Evolutionary conservation across 1,284 basidiomycete genomes (phyloP).

Genomic region (Ustilago nuda): DNA sequence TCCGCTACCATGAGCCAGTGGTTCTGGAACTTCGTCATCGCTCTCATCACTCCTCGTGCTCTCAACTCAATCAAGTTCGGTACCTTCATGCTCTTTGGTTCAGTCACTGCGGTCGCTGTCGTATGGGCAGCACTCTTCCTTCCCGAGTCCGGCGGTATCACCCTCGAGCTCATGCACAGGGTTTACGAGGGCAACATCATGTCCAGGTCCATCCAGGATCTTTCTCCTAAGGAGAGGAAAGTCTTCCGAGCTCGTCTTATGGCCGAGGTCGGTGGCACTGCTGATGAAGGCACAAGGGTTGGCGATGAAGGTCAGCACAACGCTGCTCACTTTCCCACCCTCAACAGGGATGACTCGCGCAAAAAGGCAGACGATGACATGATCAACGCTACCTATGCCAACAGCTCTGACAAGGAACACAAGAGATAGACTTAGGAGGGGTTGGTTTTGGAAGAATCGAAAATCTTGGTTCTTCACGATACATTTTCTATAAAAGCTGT

Average conservation of each 20-base stretch:
- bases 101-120: conserved; percentile 52
- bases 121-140: conserved; percentile 63
- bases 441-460: too few relatives aligned
- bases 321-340: conserved; percentile 15
- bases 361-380: conserved; percentile 28
- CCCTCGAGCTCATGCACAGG: conserved; percentile 61
- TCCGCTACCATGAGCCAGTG: conserved; percentile 53
- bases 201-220: conserved; percentile 54
- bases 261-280: conserved; percentile 41
- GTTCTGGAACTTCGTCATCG: conserved; percentile 65
- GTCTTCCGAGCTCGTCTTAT: conserved; percentile 38
- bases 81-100: conserved; percentile 63
- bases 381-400: conserved; percentile 21
- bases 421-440: conserved; percentile 9
- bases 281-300: conserved; percentile 12
- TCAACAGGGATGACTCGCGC: conserved; percentile 20
- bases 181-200: conserved; percentile 63
- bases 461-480: background rate
- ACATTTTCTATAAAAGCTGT: conserved; percentile 1
- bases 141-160: conserved; percentile 63
- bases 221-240: conserved; percentile 48
- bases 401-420: conserved; percentile 18
- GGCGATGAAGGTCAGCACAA: background rate
- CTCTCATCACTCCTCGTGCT: conserved; percentile 61
- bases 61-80: conserved; percentile 62